A percentile compares a stretch with the other conserved stretches of the same genome.
These are phyloP conservation scores for Trichomonascaceae sp. DNA, from an alignment of 1,139 yeast genomes.

Conservation along the genomic window DNA sequence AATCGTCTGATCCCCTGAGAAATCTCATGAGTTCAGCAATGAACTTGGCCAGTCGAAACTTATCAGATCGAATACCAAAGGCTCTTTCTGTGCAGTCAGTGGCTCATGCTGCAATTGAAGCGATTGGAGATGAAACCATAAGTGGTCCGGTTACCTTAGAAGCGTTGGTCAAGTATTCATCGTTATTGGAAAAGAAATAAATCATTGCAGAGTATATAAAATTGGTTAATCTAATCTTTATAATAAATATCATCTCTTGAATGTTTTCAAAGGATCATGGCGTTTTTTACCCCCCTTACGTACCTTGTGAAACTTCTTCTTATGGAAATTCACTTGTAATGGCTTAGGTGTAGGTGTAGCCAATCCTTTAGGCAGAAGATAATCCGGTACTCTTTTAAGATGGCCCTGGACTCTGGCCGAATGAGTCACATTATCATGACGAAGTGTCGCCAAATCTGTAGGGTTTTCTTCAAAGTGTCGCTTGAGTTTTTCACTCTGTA, in stretches of 20 bases:
- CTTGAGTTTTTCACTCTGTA: conserved; percentile 83
- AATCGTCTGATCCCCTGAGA: conserved; percentile 20
- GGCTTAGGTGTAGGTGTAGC: conserved; percentile 33
- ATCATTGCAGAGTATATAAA: neutral
- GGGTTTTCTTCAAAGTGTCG: conserved; percentile 97
- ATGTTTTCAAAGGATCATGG: conserved; percentile 70
- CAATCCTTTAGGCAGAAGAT: conserved; percentile 65
- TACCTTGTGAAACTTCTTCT: conserved; percentile 29
- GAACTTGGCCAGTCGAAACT: conserved; percentile 8
- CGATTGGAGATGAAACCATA: conserved; percentile 44
- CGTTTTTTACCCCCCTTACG: conserved; percentile 31
- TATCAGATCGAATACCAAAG: conserved; percentile 33
- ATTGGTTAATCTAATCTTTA: neutral
- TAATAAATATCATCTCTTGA: conserved; percentile 28
- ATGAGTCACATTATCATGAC: conserved; percentile 88
- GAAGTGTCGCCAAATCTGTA: conserved; percentile 80
- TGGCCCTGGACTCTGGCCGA: conserved; percentile 79
- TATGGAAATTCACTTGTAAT: conserved; percentile 27
- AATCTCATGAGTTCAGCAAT: conserved; percentile 15
- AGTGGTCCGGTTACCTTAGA: conserved; percentile 57
- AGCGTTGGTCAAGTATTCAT: conserved; percentile 26
- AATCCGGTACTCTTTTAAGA: conserved; percentile 87
- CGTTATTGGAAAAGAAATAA: neutral
- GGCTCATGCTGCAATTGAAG: conserved; percentile 52
- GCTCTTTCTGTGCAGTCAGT: conserved; percentile 63